Conservation (phyloP, 352 stramenopile genomes). For the Peronospora tabacina region DNA sequence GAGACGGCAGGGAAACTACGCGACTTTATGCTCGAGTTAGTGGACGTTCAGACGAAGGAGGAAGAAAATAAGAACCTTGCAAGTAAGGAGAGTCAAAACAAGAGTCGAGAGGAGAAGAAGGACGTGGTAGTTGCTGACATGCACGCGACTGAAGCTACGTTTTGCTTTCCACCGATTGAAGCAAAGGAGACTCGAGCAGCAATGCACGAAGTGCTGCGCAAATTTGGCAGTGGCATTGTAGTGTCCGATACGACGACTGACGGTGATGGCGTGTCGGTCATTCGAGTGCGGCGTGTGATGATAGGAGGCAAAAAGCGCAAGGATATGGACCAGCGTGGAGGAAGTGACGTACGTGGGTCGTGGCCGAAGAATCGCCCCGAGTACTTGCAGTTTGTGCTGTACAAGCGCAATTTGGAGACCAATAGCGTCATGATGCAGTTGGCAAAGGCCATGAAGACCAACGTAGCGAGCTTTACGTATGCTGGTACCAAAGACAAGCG, state of each 20-base stretch:
- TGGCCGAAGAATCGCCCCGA: slow-evolving; percentile 74
- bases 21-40: slow-evolving; percentile 37
- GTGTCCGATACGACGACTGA: slow-evolving; percentile 85
- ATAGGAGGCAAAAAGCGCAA: slow-evolving; percentile 81
- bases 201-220: slow-evolving; percentile 81
- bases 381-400: slow-evolving; percentile 93
- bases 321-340: slow-evolving; percentile 56
- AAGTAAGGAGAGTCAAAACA: slow-evolving; percentile 18
- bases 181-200: slow-evolving; percentile 80
- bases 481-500: slow-evolving; percentile 97
- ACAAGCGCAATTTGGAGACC: slow-evolving; percentile 97
- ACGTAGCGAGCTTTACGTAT: slow-evolving; percentile 80
- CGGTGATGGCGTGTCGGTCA: slow-evolving; percentile 42
- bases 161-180: slow-evolving; percentile 66
- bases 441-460: slow-evolving; percentile 61
- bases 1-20: slow-evolving; percentile 34
- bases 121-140: slow-evolving; percentile 2
- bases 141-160: slow-evolving; percentile 26
- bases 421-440: slow-evolving; percentile 78
- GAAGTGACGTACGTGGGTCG: slow-evolving; percentile 19
- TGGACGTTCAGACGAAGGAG: slow-evolving; percentile 31
- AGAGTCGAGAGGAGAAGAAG: slow-evolving; percentile 9
- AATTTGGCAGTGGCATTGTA: slow-evolving; percentile 51
- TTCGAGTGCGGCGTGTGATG: slow-evolving; percentile 78
- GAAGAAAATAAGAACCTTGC: slow-evolving; percentile 18